Evolutionary conservation across 1,139 yeast species (phyloP).

Genomic region (Diutina scorzettiae): DNA sequence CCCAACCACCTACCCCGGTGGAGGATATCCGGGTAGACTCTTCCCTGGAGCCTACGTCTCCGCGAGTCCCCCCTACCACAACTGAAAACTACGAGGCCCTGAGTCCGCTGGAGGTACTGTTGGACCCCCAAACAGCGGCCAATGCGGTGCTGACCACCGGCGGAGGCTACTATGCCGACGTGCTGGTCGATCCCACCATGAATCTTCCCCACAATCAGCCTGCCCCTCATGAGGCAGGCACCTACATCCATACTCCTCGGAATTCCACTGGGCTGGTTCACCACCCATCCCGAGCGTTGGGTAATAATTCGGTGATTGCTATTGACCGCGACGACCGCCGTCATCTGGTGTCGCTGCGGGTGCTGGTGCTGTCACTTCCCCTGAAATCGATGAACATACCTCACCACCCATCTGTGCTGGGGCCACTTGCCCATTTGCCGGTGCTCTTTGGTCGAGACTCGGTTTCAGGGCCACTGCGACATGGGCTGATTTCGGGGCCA

Average conservation of each 20-base stretch:
- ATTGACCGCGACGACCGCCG: slow-evolving; percentile 31
- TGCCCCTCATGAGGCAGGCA: slow-evolving; percentile 21
- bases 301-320: slow-evolving; percentile 34
- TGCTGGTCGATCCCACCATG: slow-evolving; percentile 37
- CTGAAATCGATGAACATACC: slow-evolving; percentile 39
- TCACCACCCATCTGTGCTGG: slow-evolving; percentile 30
- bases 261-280: slow-evolving; percentile 16
- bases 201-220: slow-evolving; percentile 35
- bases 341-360: slow-evolving; percentile 21
- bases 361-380: slow-evolving; percentile 33
- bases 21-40: slow-evolving; percentile 7
- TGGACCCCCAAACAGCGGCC: slow-evolving; percentile 26
- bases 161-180: slow-evolving; percentile 39
- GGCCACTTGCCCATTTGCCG: slow-evolving; percentile 30
- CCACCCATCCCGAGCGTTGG: slow-evolving; percentile 10
- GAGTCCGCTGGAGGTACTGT: slow-evolving; percentile 19
- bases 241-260: slow-evolving; percentile 24
- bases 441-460: slow-evolving; percentile 32
- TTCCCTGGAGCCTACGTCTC: slow-evolving; percentile 10
- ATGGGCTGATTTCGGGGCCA: slow-evolving; percentile 24
- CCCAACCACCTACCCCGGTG: slow-evolving; percentile 16
- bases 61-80: slow-evolving; percentile 10
- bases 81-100: slow-evolving; percentile 16
- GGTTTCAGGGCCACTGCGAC: slow-evolving; percentile 26
- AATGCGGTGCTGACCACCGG: slow-evolving; percentile 20